Evolutionary conservation across 768 basidiomycete species (phyloP).

Genomic region (Epithele typhae): DNA sequence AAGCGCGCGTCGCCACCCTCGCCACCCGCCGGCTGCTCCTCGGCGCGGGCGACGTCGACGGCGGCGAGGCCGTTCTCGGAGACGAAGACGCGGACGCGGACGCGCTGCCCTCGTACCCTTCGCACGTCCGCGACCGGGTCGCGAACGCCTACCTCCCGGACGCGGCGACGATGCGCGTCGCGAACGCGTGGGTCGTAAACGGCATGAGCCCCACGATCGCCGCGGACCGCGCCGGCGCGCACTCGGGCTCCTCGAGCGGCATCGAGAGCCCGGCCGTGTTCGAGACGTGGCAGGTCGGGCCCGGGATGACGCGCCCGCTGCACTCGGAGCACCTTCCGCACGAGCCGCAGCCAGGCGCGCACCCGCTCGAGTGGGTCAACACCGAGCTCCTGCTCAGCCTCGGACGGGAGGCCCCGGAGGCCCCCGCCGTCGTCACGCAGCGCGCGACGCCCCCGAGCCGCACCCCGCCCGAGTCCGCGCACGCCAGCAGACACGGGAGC

Average conservation of each 20-base stretch:
- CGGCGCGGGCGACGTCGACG: constrained; percentile 31
- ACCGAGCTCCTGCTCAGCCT: constrained; percentile 76
- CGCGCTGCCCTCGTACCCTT: constrained; percentile 84
- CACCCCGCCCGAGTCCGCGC: constrained; percentile 23
- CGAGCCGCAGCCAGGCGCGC: constrained; percentile 32
- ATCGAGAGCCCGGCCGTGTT: constrained; percentile 17
- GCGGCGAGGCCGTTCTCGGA: constrained; percentile 21
- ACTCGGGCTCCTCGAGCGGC: constrained; percentile 17
- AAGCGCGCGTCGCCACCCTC: constrained; percentile 70
- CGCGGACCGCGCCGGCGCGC: constrained; percentile 10
- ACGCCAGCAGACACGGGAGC: constrained; percentile 17
- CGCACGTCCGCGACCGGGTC: constrained; percentile 88
- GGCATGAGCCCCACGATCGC: constrained; percentile 36
- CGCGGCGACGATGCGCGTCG: constrained; percentile 54
- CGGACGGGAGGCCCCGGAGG: constrained; percentile 33
- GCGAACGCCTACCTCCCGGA: constrained; percentile 72
- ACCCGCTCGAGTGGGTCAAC: constrained; percentile 75
- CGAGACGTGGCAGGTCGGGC: constrained; percentile 19
- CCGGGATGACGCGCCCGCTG: constrained; percentile 3
- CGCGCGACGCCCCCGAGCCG: constrained; percentile 23
- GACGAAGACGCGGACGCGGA: constrained; percentile 53
- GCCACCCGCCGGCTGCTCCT: constrained; percentile 72
- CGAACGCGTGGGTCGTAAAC: constrained; percentile 55
- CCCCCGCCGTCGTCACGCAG: constrained; percentile 22
- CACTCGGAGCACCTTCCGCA: constrained; percentile 23